Base-by-base conservation (phyloP, 805 yeast species). In the Wickerhamomyces queroliae region DNA sequence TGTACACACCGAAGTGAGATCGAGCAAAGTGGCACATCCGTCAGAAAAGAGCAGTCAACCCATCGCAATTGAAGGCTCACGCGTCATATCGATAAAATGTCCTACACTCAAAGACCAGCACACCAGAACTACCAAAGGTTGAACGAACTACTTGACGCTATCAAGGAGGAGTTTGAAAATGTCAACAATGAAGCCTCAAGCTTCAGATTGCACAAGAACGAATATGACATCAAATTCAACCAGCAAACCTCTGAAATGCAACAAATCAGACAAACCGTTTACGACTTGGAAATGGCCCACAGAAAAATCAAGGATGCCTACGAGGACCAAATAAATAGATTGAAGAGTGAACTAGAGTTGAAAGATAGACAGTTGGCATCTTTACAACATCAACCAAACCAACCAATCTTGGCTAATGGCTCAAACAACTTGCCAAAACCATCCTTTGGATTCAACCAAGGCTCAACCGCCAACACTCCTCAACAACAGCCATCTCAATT, bases 191-290 rank as follows among this genome's bases (percentile, higher is more conserved):
- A 91, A 63, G 95, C 96, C 13, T 76, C 89, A 37, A 75, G 78
- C 47, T 86, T 80, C 64, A 78, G 91, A 54, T 78, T 86, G 61
- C 96, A 89, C 61, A 91, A 89, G 67, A 95, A 89, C 61, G 96
- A 90, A 59, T 86, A 80, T 52, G 98, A 91, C 63, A 69, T 83
- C 52, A 90, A 90, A 60, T 81, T 88, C 59, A 82, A 77, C 58
- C 97, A 90, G 65, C 97, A 91, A 64, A 81, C 88, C 41, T 84
- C 82, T 38, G 99, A 93, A 63, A 80, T 91, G 76, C 90, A 89
- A 58, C 95, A 86, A 60, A 89, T 91, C 42, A 78, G 96, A 55
- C 95, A 89, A 56, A 87, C 96, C 10, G 95, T 91, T 22, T 89
- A 82, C 58, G 98, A 93, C 59, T 74, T 91, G 54, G 97, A 91